These are phyloP conservation scores for Fomes fomentarius DNA, from an alignment of 1,284 basidiomycete species.

Conservation along the genomic window DNA sequence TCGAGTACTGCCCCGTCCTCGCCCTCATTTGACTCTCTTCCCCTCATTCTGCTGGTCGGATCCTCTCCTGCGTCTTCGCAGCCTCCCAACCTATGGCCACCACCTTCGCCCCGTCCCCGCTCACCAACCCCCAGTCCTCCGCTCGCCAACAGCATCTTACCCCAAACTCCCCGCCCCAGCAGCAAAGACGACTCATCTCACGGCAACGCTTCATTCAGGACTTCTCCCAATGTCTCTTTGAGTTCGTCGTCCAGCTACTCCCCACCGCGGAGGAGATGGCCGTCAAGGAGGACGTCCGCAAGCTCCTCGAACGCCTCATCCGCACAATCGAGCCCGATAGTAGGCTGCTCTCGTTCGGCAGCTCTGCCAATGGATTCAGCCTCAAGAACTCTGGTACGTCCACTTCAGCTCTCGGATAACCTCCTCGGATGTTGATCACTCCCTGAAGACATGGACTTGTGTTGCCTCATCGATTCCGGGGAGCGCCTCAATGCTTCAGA, in stretches of 20 bases:
- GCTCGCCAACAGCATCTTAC: slow-evolving; percentile 29
- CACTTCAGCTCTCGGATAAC: not conserved
- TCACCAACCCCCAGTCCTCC: slow-evolving; percentile 22
- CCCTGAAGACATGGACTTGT: slow-evolving; percentile 92
- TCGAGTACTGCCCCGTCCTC: not conserved
- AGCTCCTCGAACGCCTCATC: slow-evolving; percentile 92
- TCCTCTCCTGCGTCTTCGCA: slow-evolving; percentile 18
- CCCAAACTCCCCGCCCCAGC: slow-evolving; percentile 32
- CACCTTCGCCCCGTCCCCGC: slow-evolving; percentile 24
- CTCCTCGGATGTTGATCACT: slow-evolving; percentile 9
- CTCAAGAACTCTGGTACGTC: slow-evolving; percentile 89
- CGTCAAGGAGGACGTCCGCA: slow-evolving; percentile 95
- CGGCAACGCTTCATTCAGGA: slow-evolving; percentile 68
- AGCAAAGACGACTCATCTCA: slow-evolving; percentile 38
- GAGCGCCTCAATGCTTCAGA: slow-evolving; percentile 81
- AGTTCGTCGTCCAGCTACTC: slow-evolving; percentile 88
- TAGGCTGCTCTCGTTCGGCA: slow-evolving; percentile 91
- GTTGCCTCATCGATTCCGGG: slow-evolving; percentile 90
- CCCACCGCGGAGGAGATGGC: slow-evolving; percentile 89
- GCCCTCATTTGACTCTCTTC: not conserved
- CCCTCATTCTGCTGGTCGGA: slow-evolving; percentile 26
- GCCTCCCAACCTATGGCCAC: slow-evolving; percentile 26
- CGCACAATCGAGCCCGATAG: slow-evolving; percentile 93
- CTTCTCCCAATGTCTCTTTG: slow-evolving; percentile 72
- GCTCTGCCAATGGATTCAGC: slow-evolving; percentile 93